Percentiles rank a stretch among this genome's conserved stretches.
Evolutionary conservation across 2,329 filamentous ascomycete species (phyloP).

Genomic region (Didymella exigua): DNA sequence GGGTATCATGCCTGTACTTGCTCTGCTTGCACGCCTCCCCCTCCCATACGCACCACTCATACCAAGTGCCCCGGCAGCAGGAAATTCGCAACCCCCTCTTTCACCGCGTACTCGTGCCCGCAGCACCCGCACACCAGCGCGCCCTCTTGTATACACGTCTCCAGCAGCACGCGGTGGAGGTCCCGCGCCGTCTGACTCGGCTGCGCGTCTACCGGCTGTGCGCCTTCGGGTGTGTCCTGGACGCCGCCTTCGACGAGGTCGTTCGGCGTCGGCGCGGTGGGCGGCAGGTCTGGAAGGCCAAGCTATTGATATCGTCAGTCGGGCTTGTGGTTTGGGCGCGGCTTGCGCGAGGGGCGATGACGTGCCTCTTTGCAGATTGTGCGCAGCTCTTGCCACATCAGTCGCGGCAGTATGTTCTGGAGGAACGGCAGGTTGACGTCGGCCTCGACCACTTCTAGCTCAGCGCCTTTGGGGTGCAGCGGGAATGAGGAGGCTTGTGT

Average conservation of each 20-base stretch:
- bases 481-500: conserved; percentile 79
- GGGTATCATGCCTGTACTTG: conserved; percentile 33
- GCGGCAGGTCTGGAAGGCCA: conserved; percentile 75
- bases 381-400: conserved; percentile 85
- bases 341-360: background rate
- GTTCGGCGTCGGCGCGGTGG: conserved; percentile 37
- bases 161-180: conserved; percentile 79
- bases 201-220: conserved; percentile 55
- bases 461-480: conserved; percentile 88
- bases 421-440: conserved; percentile 82
- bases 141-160: conserved; percentile 88
- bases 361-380: conserved; percentile 76
- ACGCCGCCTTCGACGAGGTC: conserved; percentile 35
- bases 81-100: conserved; percentile 97
- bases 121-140: conserved; percentile 90
- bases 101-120: conserved; percentile 90
- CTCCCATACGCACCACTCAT: conserved; percentile 25
- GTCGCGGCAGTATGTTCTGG: conserved; percentile 79
- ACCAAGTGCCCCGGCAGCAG: conserved; percentile 91
- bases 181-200: conserved; percentile 73
- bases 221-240: background rate
- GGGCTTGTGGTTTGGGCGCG: background rate
- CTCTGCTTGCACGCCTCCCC: background rate
- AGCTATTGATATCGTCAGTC: conserved; percentile 59
- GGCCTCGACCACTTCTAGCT: conserved; percentile 83